These are phyloP conservation scores for Spizellomyces punctatus DNA, from an alignment of 192 early-diverging fungal species.

Conservation along the genomic window DNA sequence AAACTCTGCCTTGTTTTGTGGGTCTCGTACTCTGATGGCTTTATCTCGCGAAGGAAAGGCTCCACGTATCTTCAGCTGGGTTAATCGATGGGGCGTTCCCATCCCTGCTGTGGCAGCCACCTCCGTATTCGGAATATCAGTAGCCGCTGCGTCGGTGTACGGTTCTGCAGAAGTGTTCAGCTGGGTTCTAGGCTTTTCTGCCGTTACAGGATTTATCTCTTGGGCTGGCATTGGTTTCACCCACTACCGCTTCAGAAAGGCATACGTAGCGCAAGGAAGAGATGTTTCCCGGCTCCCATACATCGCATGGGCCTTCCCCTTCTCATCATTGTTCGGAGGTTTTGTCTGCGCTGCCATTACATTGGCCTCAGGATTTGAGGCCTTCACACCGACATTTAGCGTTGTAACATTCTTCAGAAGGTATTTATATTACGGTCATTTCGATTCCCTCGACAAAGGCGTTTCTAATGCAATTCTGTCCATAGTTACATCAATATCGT, in stretches of 20 bases:
- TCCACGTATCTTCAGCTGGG: slow-evolving; percentile 53
- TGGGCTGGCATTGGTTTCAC: slow-evolving; percentile 47
- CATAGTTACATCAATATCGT: slow-evolving; percentile 58
- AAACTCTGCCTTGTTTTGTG: slow-evolving; percentile 77
- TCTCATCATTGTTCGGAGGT: slow-evolving; percentile 20
- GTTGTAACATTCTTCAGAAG: not conserved
- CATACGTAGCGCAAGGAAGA: slow-evolving; percentile 39
- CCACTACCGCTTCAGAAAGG: slow-evolving; percentile 46
- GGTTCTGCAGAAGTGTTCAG: slow-evolving; percentile 50
- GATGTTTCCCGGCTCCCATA: slow-evolving; percentile 39
- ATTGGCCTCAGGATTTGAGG: slow-evolving; percentile 8
- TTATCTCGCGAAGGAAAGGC: slow-evolving; percentile 67
- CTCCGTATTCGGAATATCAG: slow-evolving; percentile 57
- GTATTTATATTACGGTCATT: too few relatives aligned
- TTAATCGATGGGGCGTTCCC: slow-evolving; percentile 61
- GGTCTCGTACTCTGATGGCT: slow-evolving; percentile 64
- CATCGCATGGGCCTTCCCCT: slow-evolving; percentile 32
- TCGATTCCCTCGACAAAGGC: too few relatives aligned
- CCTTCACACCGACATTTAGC: slow-evolving; percentile 18
- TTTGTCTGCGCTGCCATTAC: slow-evolving; percentile 23
- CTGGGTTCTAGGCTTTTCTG: slow-evolving; percentile 44
- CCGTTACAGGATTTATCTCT: slow-evolving; percentile 34
- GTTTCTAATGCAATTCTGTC: not conserved
- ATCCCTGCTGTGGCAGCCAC: slow-evolving; percentile 57
- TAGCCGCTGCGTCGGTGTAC: slow-evolving; percentile 59